Evolutionary conservation across 257 asterid species (phyloP), one percentile per base, ranked within the genome.

Genomic region (Solanum bukasovii): DNA sequence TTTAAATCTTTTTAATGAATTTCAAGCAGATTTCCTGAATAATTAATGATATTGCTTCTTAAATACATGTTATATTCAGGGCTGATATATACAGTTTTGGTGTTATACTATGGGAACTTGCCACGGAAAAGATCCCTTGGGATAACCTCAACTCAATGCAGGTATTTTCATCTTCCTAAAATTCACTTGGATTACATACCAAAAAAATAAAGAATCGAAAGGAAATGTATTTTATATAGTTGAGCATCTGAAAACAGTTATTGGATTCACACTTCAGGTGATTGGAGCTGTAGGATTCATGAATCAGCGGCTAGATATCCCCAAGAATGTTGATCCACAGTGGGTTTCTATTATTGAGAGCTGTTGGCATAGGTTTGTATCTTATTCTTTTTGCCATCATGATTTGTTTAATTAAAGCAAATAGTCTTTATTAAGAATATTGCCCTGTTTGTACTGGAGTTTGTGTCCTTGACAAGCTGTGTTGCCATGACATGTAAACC

Each of bases 231-330:
- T 81, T 81, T 35, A 61, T 72, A 46, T 68, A 78, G 16, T 71
- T 21, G 73, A 83, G 23, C 61, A 63, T 65, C 71, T 34, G 73
- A 79, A 34, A 67, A n/a, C n/a, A 49, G 63, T 81, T 83, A 13
- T 71, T 27, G 21, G 72, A 56, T 87, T 87, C 88, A 73, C 74
- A 73, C 74, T 82, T 92, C 93, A 97, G 99, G 98, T 97, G 63
- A 93, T 97, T 65, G 98, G 98, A 87, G 98, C 98, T 67, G 98
- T 97, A 90, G 99, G 98, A n/a, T 97, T 97, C 92, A 97, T 97
- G 98, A 92, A 96, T 90, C 98, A 93, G 90, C 93, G 95, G 65
- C 92, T 97, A 59, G 98, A 97, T 81, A 92, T 96, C 85, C 99
- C 99, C 35, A 88, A 83, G 83, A 97, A 96, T 70, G 91, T 94